Evolutionary conservation across 768 basidiomycete species (phyloP).

Genomic region (Boletus rubroflammeus): DNA sequence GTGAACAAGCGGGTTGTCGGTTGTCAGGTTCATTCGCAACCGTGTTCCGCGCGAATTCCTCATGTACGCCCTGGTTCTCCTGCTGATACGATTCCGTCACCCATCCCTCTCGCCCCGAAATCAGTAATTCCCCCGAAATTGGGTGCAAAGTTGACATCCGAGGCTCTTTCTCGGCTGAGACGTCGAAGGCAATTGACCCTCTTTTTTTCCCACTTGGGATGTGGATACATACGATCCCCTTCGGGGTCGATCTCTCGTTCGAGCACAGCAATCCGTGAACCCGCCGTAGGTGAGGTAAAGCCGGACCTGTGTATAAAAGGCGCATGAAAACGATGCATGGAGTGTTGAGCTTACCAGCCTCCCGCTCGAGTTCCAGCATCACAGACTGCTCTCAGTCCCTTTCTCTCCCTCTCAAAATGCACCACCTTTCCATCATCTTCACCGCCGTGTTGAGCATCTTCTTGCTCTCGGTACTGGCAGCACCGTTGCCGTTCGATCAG

Average conservation of each 20-base stretch:
- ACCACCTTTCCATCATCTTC: conserved; percentile 25
- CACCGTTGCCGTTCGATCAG: conserved; percentile 28
- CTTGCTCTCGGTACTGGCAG: conserved; percentile 40
- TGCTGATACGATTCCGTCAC: conserved; percentile 21
- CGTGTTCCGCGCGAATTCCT: conserved; percentile 20
- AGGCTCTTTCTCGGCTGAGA: conserved; percentile 17
- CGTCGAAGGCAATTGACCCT: conserved; percentile 19
- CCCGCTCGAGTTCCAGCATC: conserved; percentile 1
- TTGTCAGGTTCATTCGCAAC: conserved; percentile 10
- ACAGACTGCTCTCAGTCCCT: not conserved
- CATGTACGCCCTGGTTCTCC: conserved; percentile 16
- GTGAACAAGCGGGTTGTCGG: conserved; percentile 4
- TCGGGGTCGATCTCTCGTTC: conserved; percentile 26
- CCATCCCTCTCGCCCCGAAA: conserved; percentile 11
- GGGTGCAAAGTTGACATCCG: conserved; percentile 7
- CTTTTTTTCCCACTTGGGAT: conserved; percentile 19
- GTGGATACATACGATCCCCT: conserved; percentile 27
- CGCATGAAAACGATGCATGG: conserved; percentile 5
- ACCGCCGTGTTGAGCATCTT: conserved; percentile 42
- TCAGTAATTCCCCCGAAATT: conserved; percentile 14
- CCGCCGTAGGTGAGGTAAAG: conserved; percentile 31
- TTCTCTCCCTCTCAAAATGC: conserved; percentile 13
- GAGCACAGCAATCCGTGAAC: conserved; percentile 21
- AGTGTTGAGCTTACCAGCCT: not conserved
- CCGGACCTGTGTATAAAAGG: conserved; percentile 25